Conservation (phyloP, 75 land plant species). For the Pinus albicaulis region DNA sequence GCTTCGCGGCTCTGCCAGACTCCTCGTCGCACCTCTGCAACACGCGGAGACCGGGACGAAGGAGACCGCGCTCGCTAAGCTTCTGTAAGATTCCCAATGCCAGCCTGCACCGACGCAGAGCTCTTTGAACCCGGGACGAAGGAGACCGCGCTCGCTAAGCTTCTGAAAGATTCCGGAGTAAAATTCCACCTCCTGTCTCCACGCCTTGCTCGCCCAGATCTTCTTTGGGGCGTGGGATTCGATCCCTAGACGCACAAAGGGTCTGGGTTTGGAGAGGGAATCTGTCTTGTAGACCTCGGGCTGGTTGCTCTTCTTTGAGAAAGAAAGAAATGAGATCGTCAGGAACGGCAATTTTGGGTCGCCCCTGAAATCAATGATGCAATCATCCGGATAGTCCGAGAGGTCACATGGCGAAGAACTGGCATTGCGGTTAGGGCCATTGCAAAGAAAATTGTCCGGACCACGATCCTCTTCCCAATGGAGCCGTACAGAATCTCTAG, state of each 20-base stretch:
- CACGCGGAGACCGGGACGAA: no score
- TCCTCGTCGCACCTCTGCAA: no score
- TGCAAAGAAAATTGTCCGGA: not conserved
- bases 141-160: constrained; percentile 4
- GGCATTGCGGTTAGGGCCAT: not conserved
- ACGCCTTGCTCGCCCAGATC: not conserved
- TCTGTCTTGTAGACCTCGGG: not conserved
- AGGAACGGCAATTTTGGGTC: no score
- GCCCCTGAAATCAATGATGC: no score
- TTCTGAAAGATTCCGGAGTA: constrained; percentile 2
- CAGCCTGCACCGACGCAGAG: constrained; percentile 12
- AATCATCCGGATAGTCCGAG: not conserved
- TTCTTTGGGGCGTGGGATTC: not conserved
- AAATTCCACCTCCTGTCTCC: not conserved
- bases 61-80: no score
- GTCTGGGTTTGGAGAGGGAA: not conserved
- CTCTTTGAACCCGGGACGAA: constrained; percentile 4
- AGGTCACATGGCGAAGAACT: constrained; percentile 5
- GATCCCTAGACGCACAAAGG: not conserved
- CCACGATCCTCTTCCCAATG: not conserved
- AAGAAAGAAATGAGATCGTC: no score
- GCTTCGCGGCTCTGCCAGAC: no score
- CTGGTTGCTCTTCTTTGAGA: no score
- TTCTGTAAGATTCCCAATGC: no score
- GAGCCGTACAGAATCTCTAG: not conserved